Percentiles rank a stretch among this genome's conserved stretches.
Evolutionary conservation across 768 basidiomycete species (phyloP).

Genomic region (Tulasnella sp.): DNA sequence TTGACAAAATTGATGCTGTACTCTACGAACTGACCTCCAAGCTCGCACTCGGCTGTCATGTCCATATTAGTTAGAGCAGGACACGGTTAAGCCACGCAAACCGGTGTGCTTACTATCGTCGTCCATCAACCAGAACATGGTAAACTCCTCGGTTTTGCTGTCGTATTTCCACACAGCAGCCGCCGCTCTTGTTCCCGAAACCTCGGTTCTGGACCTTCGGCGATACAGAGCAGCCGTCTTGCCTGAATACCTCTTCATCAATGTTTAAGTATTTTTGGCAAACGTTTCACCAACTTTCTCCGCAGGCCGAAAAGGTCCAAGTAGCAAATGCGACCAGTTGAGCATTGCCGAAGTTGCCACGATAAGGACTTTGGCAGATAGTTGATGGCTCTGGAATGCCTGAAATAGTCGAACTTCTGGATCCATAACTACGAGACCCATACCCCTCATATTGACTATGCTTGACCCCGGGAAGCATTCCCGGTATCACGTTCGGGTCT

Average conservation of each 20-base stretch:
- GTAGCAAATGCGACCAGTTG: neutral
- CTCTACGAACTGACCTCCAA: neutral
- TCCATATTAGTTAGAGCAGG: neutral
- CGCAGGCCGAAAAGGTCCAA: neutral
- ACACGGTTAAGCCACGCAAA: neutral
- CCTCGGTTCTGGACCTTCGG: neutral
- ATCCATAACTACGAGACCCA: too few relatives aligned
- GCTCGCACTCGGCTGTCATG: neutral
- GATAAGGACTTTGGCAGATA: neutral
- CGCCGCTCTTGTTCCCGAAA: neutral
- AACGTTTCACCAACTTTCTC: neutral
- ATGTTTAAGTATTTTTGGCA: neutral
- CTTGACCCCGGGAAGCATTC: neutral
- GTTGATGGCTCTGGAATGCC: neutral
- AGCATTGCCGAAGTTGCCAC: neutral
- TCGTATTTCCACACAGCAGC: neutral
- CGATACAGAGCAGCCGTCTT: neutral
- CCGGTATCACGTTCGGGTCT: neutral
- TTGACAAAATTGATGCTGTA: neutral
- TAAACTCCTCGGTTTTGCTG: neutral
- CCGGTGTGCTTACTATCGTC: neutral
- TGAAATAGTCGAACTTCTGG: too few relatives aligned
- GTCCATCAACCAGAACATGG: neutral
- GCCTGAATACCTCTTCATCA: neutral
- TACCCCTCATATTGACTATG: too few relatives aligned